Conservation (phyloP, 1,284 basidiomycete genomes). For the Papiliotrema flavescens region DNA sequence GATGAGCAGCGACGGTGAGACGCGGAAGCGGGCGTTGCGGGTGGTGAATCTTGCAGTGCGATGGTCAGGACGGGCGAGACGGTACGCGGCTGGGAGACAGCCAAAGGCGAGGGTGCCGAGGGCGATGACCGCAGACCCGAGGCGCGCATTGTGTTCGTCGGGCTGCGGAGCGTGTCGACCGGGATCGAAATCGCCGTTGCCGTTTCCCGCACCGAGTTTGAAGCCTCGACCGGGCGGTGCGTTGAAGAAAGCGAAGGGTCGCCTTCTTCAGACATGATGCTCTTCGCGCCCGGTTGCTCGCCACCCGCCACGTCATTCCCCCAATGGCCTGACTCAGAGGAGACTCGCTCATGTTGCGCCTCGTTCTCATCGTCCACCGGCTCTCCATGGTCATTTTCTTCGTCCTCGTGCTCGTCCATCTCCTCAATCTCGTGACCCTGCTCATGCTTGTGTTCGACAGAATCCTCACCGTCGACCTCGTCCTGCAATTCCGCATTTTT, state of each 20-base stretch:
- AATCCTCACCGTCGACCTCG: neutral
- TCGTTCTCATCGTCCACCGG: neutral
- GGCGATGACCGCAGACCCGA: neutral
- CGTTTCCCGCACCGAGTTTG: no score
- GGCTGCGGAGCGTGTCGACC: neutral
- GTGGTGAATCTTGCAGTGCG: no score
- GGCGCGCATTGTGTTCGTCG: neutral
- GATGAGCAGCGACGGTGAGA: no score
- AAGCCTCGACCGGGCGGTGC: no score
- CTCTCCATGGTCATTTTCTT: neutral
- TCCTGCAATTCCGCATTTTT: neutral
- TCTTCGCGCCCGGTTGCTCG: no score
- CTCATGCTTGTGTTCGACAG: neutral
- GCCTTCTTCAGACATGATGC: no score
- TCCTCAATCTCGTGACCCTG: neutral
- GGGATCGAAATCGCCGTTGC: no score
- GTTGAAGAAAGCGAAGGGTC: no score
- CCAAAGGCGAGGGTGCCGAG: neutral
- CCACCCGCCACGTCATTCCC: no score
- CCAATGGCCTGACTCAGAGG: no score
- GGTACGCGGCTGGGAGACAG: neutral
- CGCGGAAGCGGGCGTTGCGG: no score
- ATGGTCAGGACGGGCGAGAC: neutral
- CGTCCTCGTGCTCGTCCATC: neutral
- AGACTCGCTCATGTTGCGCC: neutral